Percentiles rank a stretch among this genome's conserved stretches.
These are phyloP conservation scores for Penicillium oxalicum DNA, from an alignment of 2,329 filamentous ascomycete genomes.

Conservation along the genomic window DNA sequence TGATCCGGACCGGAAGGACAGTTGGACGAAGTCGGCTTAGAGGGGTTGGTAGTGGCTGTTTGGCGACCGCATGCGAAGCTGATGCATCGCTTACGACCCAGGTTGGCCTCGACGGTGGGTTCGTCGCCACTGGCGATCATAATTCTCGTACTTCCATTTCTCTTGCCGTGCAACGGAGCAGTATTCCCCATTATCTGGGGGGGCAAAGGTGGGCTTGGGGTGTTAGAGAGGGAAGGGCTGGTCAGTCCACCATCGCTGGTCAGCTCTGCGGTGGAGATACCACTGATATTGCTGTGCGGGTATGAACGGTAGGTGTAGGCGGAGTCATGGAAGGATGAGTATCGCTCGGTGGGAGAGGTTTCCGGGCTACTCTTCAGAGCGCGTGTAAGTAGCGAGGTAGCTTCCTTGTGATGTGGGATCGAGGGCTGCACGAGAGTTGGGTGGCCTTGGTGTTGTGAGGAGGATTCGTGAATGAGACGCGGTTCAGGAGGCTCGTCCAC, in stretches of 20 bases:
- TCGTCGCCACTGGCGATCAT: conserved; percentile 42
- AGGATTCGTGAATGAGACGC: conserved; percentile 23
- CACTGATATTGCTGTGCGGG: conserved; percentile 67
- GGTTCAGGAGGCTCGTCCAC: conserved; percentile 81
- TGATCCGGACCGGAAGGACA: conserved; percentile 21
- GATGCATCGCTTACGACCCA: conserved; percentile 80
- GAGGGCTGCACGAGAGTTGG: conserved; percentile 41
- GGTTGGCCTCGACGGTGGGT: conserved; percentile 54
- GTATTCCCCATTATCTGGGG: conserved; percentile 30
- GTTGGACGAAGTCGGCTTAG: conserved; percentile 18
- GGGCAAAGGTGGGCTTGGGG: conserved; percentile 77
- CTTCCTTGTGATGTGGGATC: conserved; percentile 54
- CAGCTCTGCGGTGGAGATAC: conserved; percentile 78
- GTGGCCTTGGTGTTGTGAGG: conserved; percentile 26
- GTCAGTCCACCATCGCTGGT: conserved; percentile 93
- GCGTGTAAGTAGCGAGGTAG: conserved; percentile 70
- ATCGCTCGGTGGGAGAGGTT: conserved; percentile 33
- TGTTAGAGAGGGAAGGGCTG: conserved; percentile 79
- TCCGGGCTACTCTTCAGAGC: conserved; percentile 67
- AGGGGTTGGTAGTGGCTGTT: conserved; percentile 41
- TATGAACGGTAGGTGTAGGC: conserved; percentile 52
- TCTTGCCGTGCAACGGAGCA: conserved; percentile 10
- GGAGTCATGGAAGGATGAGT: conserved; percentile 36
- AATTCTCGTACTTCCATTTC: conserved; percentile 18
- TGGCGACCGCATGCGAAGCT: conserved; percentile 80